Evolutionary conservation across 805 yeast species (phyloP), one percentile per base, ranked within the genome.

Genomic region (Yamadazyma ubonensis): DNA sequence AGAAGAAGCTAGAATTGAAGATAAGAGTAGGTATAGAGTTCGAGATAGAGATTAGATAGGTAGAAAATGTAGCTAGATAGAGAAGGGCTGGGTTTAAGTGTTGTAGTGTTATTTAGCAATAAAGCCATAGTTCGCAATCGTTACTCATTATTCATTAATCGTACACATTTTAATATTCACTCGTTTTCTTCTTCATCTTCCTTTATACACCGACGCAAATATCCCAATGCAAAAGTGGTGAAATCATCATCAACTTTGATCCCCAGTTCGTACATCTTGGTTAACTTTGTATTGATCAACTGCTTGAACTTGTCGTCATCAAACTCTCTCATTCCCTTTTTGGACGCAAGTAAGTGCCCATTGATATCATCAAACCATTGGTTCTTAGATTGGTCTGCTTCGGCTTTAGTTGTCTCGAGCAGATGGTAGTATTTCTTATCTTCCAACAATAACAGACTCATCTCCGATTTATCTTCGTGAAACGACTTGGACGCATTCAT

Each of bases 401-500:
- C 38, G 11, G 39, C 50, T 38, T 46, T 49, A n/a, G 58, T 49
- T 22, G 61, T 63, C n/a, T 45, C 52, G 23, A 63, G 44, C n/a
- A 46, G 41, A 6, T 46, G 39, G 11, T 50, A 49, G 44, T 52
- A 67, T 1, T 55, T 57, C 22, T 53, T 52, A 43, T 68, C 71
- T 35, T 66, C 69, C 6, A 56, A 59, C 14, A 67, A 32, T 5
- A 68, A 48, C 18, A 45, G 46, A 23, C 49, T 42, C 7, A 69
- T 64, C 40, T 68, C 75, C 33, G 64, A 68, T 36, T 66, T 64
- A 42, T 69, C 73, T 44, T 68, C 73, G 34, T 65, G 67, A 34
- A 63, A 63, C 4, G 68, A 58, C 45, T 61, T 67, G 36, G 63
- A 68, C 1, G 65, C 58, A 41, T 57, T 68, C 42, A 61, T 49